Conservation (phyloP, 805 yeast genomes). For the Candida railenensis region DNA sequence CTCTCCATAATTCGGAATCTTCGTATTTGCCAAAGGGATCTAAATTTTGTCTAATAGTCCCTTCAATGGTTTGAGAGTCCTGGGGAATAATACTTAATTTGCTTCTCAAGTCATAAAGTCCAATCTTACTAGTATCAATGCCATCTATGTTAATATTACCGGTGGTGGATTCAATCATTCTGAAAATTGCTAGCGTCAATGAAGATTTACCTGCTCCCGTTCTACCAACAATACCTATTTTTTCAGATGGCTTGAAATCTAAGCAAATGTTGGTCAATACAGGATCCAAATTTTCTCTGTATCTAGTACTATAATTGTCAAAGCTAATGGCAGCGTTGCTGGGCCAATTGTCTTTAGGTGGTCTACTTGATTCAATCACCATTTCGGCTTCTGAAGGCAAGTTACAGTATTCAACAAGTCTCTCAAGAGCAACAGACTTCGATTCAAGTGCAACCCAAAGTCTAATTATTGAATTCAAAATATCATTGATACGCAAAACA, state of each 20-base stretch:
- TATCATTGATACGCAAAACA: constrained; percentile 21
- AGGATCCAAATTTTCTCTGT: constrained; percentile 24
- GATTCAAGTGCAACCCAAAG: constrained; percentile 26
- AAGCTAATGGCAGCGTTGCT: constrained; percentile 20
- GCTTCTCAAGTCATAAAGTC: constrained; percentile 24
- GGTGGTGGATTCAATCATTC: constrained; percentile 24
- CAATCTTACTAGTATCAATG: constrained; percentile 20
- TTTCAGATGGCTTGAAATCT: constrained; percentile 22
- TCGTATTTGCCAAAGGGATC: constrained; percentile 22
- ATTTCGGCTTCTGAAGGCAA: constrained; percentile 18
- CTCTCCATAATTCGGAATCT: constrained; percentile 26
- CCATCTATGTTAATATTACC: constrained; percentile 26
- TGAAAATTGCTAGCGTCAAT: constrained; percentile 25
- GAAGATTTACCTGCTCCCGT: constrained; percentile 33
- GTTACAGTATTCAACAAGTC: constrained; percentile 24
- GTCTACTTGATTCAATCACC: constrained; percentile 10
- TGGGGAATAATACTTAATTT: constrained; percentile 30
- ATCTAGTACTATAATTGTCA: constrained; percentile 22
- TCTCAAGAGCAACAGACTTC: constrained; percentile 23
- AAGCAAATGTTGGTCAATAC: constrained; percentile 22
- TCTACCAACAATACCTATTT: constrained; percentile 29
- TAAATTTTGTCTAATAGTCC: constrained; percentile 23
- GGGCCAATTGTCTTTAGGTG: constrained; percentile 21
- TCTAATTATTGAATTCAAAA: constrained; percentile 21
- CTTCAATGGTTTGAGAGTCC: constrained; percentile 26